These are phyloP conservation scores for Blastobotrys elegans DNA, from an alignment of 1,139 yeast genomes.

Conservation along the genomic window DNA sequence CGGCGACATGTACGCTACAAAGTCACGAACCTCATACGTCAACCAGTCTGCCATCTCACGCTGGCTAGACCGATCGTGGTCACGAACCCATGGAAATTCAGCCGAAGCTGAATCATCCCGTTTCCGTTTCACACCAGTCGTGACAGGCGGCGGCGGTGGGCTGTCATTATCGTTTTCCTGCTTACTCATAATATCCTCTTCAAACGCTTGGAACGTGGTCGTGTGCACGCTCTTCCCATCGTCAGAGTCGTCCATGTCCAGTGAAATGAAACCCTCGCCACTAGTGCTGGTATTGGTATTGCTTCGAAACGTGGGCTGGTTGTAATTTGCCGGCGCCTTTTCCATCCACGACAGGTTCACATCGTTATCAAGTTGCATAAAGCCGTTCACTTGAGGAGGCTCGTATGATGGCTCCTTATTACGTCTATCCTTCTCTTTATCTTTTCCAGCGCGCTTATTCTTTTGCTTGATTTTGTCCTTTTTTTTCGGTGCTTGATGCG, in stretches of 20 bases:
- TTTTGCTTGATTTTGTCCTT: conserved; percentile 2
- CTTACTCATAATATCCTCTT: conserved; percentile 19
- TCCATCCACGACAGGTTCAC: background rate
- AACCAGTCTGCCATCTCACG: conserved; percentile 82
- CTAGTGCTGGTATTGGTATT: conserved; percentile 29
- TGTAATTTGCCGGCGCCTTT: background rate
- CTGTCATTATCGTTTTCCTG: conserved; percentile 22
- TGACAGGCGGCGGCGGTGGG: conserved; percentile 12
- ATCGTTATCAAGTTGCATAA: background rate
- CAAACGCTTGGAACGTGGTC: conserved; percentile 24
- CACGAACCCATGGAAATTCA: conserved; percentile 75
- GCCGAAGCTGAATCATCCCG: background rate
- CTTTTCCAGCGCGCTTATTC: conserved; percentile 1
- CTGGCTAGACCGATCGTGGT: conserved; percentile 69
- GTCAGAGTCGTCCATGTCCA: conserved; percentile 24
- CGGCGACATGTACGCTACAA: conserved; percentile 84
- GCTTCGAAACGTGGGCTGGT: too few species aligned
- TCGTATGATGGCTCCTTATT: background rate
- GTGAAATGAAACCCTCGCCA: conserved; percentile 34
- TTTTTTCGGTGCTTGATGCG: conserved; percentile 2
- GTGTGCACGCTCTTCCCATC: conserved; percentile 24
- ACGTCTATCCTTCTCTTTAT: background rate
- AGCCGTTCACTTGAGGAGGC: background rate
- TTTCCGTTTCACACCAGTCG: conserved; percentile 9
- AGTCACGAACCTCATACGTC: conserved; percentile 81